Evolutionary conservation across 176 grass and related monocot genomes (phyloP).

Genomic region (Oryza rufipogon): DNA sequence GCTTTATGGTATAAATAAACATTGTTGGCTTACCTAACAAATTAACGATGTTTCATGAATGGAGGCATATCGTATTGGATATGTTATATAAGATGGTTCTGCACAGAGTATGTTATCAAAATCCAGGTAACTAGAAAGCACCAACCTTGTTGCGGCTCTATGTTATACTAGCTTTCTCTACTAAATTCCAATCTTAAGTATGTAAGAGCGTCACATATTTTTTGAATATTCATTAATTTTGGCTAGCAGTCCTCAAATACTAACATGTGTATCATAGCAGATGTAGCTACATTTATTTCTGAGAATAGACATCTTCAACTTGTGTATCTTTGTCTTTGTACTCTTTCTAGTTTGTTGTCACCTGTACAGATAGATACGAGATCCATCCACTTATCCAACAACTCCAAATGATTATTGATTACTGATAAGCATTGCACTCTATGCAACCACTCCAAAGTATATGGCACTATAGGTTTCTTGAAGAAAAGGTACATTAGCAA

Average conservation of each 20-base stretch:
- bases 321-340: slow-evolving; percentile 9
- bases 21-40: not conserved
- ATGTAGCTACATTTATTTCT: slow-evolving; percentile 20
- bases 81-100: not conserved
- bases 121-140: slow-evolving; percentile 1
- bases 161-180: not conserved
- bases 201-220: not conserved
- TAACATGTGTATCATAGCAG: slow-evolving; percentile 20
- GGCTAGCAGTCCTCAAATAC: slow-evolving; percentile 21
- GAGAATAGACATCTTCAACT: slow-evolving; percentile 18
- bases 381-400: not conserved
- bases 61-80: not conserved
- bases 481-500: not conserved
- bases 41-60: not conserved
- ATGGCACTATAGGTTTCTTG: not conserved
- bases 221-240: slow-evolving; percentile 30
- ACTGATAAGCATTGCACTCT: not conserved
- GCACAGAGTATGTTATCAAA: not conserved
- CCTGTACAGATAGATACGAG: not conserved
- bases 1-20: slow-evolving; percentile 5
- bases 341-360: not conserved
- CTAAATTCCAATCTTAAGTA: slow-evolving; percentile 22
- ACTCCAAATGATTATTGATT: slow-evolving; percentile 12
- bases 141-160: not conserved
- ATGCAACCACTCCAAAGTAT: not conserved